phyloP scores from a whole-genome alignment of 495 filamentous ascomycete species.

The Clohesyomyces aquaticus region DNA sequence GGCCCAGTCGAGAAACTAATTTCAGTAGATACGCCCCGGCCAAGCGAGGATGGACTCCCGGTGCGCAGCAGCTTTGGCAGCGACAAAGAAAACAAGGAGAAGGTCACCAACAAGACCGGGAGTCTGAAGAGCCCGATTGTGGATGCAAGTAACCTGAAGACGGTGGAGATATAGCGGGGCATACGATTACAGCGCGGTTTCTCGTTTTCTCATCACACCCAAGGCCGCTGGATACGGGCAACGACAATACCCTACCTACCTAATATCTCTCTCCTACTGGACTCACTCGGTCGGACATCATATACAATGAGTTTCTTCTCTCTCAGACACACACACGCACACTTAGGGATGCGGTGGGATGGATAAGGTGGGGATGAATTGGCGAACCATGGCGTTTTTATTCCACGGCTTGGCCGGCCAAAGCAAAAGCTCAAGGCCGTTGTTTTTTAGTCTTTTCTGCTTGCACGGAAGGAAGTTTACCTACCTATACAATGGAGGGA shows the following conservation, averaged over 20 bases:
- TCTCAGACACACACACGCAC: background rate
- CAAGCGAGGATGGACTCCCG: constrained; percentile 38
- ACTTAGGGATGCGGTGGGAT: background rate
- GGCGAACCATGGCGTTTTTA: no score
- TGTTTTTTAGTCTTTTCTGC: no score
- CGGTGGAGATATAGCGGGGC: constrained; percentile 40
- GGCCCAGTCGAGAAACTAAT: constrained; percentile 43
- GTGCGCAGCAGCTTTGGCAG: constrained; percentile 29
- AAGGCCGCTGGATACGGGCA: constrained; percentile 38
- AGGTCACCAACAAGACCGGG: constrained; percentile 13
- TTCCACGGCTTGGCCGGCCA: no score
- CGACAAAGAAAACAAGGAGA: constrained; percentile 42
- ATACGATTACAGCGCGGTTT: background rate
- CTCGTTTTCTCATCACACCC: constrained; percentile 10
- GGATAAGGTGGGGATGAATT: no score
- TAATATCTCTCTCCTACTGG: background rate
- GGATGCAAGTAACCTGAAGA: constrained; percentile 39
- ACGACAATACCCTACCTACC: constrained; percentile 8
- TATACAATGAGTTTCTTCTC: background rate
- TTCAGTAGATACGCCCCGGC: constrained; percentile 44
- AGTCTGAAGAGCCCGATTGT: constrained; percentile 25
- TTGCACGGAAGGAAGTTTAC: no score
- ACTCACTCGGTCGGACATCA: background rate
- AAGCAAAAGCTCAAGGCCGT: no score
- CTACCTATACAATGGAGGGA: no score